Conservation (phyloP, 2,329 filamentous ascomycete genomes). For the Colletotrichum tabaci region DNA sequence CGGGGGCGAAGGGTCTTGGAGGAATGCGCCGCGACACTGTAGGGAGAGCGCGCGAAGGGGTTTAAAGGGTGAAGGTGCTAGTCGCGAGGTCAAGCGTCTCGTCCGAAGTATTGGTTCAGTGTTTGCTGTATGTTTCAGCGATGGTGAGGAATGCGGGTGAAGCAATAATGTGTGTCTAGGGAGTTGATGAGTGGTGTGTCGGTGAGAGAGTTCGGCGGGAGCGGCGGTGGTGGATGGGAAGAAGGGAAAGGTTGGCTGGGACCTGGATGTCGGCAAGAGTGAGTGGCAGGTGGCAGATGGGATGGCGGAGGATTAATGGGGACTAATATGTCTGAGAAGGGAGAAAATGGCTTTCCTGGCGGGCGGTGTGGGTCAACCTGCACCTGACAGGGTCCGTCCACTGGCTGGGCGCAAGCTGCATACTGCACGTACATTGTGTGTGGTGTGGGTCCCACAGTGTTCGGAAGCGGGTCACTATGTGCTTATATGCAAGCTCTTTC, state of each 20-base stretch:
- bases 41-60: slow-evolving; percentile 13
- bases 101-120: slow-evolving; percentile 7
- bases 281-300: slow-evolving; percentile 40
- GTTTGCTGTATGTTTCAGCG: slow-evolving; percentile 14
- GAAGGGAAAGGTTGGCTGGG: slow-evolving; percentile 42
- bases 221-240: slow-evolving; percentile 32
- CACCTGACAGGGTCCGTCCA: slow-evolving; percentile 37
- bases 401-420: slow-evolving; percentile 39
- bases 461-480: not conserved
- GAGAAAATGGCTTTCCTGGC: slow-evolving; percentile 20
- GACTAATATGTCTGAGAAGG: slow-evolving; percentile 19
- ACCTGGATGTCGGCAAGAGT: slow-evolving; percentile 40
- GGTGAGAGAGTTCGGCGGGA: slow-evolving; percentile 30
- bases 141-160: slow-evolving; percentile 29
- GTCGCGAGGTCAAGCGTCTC: not conserved
- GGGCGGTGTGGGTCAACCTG: slow-evolving; percentile 1
- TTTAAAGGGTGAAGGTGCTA: slow-evolving; percentile 35
- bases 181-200: slow-evolving; percentile 24
- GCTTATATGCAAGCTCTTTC: slow-evolving; percentile 1
- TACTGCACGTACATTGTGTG: slow-evolving; percentile 25
- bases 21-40: slow-evolving; percentile 35
- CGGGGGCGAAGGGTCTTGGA: slow-evolving; percentile 11
- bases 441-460: slow-evolving; percentile 33
- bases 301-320: slow-evolving; percentile 27
- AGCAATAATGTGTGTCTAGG: slow-evolving; percentile 16